Base-by-base conservation (phyloP, 2,329 filamentous ascomycete genomes). In the Penicillium sp. region DNA sequence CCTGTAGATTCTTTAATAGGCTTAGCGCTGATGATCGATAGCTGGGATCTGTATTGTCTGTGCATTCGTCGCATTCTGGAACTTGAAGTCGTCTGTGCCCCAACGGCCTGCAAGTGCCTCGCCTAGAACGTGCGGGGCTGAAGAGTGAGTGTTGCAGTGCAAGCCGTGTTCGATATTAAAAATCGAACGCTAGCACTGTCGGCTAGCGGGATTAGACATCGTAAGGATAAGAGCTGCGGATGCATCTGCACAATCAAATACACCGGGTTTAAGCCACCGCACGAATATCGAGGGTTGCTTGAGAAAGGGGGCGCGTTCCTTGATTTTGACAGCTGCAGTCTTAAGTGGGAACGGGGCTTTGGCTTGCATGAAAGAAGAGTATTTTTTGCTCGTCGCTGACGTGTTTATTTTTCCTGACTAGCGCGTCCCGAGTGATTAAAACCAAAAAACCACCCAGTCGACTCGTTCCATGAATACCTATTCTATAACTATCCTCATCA, bases 31-130 rank as follows among this genome's bases (percentile, higher is more conserved):
- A 49, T 17, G 10, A 10, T 18, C n/a, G 9, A 8, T 34, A 63
- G 60, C 58, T 39, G 53, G 46, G 9, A 45, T 63, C 6, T 62
- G 59, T 27, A 46, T 49, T 4, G 20, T 56, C 3, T 61, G 59
- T 17, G 50, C 45, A 5, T n/a, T 55, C 18, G 40, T 53, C 20
- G 49, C 51, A 1, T 51, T 44, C 33, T 39, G 49, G 42, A 53
- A 46, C 21, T 21, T 55, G 46, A 46, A 48, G 36, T 52, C 51
- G 6, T 49, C 49, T 8, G 43, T 58, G 33, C 52, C 45, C 8
- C 45, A 43, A 30, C 48, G 42, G 36, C 12, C 15, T 12, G 30
- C 15, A 8, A 48, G 26, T 39, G 15, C n/a, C 5, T 24, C 13
- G 17, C 12, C 15, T 18, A 18, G 20, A 39, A 30, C 39, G n/a